Evolutionary conservation across 2,329 filamentous ascomycete species (phyloP), one percentile per base, ranked within the genome.

Genomic region (Sporothrix curviconia): DNA sequence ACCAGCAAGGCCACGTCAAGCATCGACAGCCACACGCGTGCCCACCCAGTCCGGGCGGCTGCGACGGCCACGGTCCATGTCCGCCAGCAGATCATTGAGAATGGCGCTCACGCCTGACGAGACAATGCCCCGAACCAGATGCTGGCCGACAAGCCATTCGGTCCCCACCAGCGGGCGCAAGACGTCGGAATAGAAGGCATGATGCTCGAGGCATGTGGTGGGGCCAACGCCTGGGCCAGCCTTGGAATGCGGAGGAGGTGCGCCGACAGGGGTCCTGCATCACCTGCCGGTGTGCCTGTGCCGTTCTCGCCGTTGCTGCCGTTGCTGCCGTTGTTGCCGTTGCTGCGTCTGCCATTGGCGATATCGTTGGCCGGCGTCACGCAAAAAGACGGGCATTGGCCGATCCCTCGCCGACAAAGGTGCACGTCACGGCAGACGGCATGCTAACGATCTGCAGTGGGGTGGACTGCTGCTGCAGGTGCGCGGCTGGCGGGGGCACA

Each of bases 341-440:
- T 24, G 19, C 50, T 34, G 25, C 19, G 17, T 24, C n/a, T 7
- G 22, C 4, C 40, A 28, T 19, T 12, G 4, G 40, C 34, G 46
- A 7, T n/a, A n/a, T n/a, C 30, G 24, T 37, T 25, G 49, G 34
- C 30, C 24, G 56, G 56, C 9, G 14, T 8, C 22, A 59, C 39
- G 49, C 43, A 28, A 49, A n/a, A 89, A 91, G 61, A 92, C 85
- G 53, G n/a, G 86, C 79, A 69, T 94, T 92, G 55, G 89, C 88
- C 24, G 87, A 85, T 24, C 89, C 89, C 69, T 94, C 89, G 25
- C 78, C 80, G 22, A 83, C 70, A 58, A 61, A 62, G 0, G 37
- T 36, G 42, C 59, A 82, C 73, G 52, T 63, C 62, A 54, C 55
- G 14, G 25, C 52, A 1, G 57, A 24, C 12, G 61, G 60, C 24